Conservation (phyloP, 495 filamentous ascomycete species). For the Tuber aestivum region DNA sequence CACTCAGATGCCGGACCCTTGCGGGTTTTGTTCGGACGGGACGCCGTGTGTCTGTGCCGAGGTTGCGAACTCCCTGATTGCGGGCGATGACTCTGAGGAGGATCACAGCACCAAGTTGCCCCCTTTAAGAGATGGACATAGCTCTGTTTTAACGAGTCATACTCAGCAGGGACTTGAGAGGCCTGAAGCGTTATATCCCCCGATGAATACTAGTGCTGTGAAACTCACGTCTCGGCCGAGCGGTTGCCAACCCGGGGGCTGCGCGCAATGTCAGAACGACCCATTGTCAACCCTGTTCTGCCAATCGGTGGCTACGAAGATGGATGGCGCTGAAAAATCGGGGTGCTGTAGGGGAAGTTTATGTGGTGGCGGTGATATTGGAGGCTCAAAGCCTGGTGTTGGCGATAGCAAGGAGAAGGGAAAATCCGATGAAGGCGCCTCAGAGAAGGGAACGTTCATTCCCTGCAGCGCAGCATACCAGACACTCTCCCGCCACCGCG, state of each 20-base stretch:
- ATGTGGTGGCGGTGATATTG: constrained; percentile 38
- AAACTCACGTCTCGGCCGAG: constrained; percentile 51
- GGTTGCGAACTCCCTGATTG: constrained; percentile 46
- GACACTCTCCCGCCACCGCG: constrained; percentile 70
- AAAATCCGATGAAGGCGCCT: not conserved
- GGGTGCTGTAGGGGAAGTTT: constrained; percentile 51
- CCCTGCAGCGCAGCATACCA: constrained; percentile 77
- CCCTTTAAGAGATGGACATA: constrained; percentile 23
- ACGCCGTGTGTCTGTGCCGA: constrained; percentile 81
- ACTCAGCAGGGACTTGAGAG: constrained; percentile 17
- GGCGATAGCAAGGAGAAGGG: not conserved
- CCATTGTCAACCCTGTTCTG: constrained; percentile 80
- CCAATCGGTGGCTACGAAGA: constrained; percentile 64
- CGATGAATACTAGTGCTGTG: constrained; percentile 27
- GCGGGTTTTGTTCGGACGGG: constrained; percentile 82
- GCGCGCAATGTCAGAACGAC: constrained; percentile 69
- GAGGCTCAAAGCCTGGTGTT: not conserved
- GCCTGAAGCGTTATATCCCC: constrained; percentile 27
- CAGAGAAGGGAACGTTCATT: constrained; percentile 46
- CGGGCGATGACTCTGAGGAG: constrained; percentile 34
- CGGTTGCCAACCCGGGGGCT: constrained; percentile 63
- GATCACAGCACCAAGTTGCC: constrained; percentile 31
- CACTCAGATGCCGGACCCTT: constrained; percentile 53
- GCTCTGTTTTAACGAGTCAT: constrained; percentile 9
- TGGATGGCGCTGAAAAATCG: constrained; percentile 18